Base-by-base conservation (phyloP, 2,329 filamentous ascomycete genomes). In the Talaromyces sp. region DNA sequence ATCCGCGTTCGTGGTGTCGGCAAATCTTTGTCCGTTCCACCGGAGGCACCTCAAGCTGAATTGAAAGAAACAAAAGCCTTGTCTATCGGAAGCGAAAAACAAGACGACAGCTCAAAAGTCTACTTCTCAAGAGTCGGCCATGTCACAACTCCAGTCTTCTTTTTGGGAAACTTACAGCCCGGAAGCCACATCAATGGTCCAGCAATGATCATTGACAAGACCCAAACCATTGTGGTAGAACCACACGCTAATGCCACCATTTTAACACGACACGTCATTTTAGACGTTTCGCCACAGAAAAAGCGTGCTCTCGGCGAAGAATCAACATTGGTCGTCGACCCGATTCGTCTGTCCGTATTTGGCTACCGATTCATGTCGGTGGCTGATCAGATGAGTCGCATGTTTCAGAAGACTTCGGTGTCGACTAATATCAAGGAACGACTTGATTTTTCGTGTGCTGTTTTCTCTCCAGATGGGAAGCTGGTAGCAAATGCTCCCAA, bases 141-240 rank as follows among this genome's bases (percentile, higher is more conserved):
- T 73, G 63, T 61, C 6, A 62, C 72, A 1, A 70, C 72, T 0
- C 69, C 66, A 1, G 66, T 78, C 2, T 77, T 73, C 52, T 69
- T 67, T 7, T 69, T 77, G 9, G 70, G 68, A 3, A 45, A 66
- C 2, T 60, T 76, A 1, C 41, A 66, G 1, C 66, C 67, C 47
- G 68, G 69, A 1, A 63, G 62, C 4, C 54, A 64, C 0, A 68
- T 79, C 27, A 47, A 54, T 6, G 78, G 77, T 0, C 78, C 78
- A 0, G 76, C 77, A 0, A 64, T 73, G 76, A 86, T 97, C 67
- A 92, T 93, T 3, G 93, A 80, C 60, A 72, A 79, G 37, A 81
- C 79, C 0, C 94, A 97, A 78, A 98, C 94, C 0, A 95, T 98
- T 68, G 91, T 97, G 0, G 88, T 97, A 3, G 91, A 91, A 0